These are phyloP conservation scores for Fusarium sp. DNA, from an alignment of 2,329 filamentous ascomycete species.

Conservation along the genomic window DNA sequence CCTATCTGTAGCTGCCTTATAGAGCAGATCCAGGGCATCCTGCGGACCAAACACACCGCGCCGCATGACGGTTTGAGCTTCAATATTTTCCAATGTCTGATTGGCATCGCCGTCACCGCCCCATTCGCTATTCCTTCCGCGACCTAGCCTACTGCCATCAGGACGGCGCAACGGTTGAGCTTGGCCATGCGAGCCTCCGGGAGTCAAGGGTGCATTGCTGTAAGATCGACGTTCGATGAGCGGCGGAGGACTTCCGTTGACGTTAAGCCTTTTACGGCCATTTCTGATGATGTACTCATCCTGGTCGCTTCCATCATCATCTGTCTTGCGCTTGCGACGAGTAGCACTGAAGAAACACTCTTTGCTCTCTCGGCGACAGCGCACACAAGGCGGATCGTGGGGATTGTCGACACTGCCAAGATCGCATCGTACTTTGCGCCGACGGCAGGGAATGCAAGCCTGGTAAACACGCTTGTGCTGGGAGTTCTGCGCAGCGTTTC, in stretches of 20 bases:
- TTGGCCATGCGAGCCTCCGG: constrained; percentile 72
- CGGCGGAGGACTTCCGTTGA: constrained; percentile 58
- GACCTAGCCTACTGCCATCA: constrained; percentile 51
- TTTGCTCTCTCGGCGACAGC: constrained; percentile 94
- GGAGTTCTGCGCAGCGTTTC: constrained; percentile 25
- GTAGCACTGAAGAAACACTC: constrained; percentile 98
- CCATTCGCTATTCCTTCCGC: constrained; percentile 51
- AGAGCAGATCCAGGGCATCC: constrained; percentile 90
- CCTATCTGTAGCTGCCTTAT: constrained; percentile 82
- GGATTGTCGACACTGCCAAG: constrained; percentile 88
- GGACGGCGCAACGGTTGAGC: constrained; percentile 74
- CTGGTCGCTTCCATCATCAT: constrained; percentile 63
- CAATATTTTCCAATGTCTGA: constrained; percentile 71
- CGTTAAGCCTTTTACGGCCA: constrained; percentile 74
- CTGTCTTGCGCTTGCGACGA: constrained; percentile 86
- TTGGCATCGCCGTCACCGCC: constrained; percentile 65
- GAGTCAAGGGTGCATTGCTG: constrained; percentile 69
- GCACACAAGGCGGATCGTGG: constrained; percentile 90
- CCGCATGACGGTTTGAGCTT: constrained; percentile 73
- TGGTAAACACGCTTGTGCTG: constrained; percentile 73
- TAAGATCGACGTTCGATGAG: constrained; percentile 58
- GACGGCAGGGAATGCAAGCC: constrained; percentile 71
- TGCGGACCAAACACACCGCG: constrained; percentile 88
- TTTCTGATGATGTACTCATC: constrained; percentile 79
- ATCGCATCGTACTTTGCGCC: constrained; percentile 71